Evolutionary conservation across 768 basidiomycete genomes (phyloP).

Genomic region (Pisolithus microcarpus): DNA sequence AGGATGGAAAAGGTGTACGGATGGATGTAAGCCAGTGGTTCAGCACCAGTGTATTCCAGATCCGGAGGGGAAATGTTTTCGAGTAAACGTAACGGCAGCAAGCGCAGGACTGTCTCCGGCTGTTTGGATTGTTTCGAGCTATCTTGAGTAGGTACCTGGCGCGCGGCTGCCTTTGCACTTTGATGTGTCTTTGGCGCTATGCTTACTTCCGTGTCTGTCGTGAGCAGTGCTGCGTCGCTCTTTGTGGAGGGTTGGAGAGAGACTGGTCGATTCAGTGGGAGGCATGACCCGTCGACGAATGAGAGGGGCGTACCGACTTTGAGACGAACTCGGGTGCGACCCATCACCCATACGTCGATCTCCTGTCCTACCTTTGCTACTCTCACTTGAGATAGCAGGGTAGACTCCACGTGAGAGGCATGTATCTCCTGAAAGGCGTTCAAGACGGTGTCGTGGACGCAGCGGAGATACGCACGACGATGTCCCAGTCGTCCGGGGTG

Average conservation of each 20-base stretch:
- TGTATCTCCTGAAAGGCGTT: constrained; percentile 68
- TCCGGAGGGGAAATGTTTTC: constrained; percentile 19
- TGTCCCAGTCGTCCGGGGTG: constrained; percentile 95
- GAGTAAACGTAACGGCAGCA: constrained; percentile 42
- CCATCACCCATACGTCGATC: constrained; percentile 90
- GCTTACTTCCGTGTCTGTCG: constrained; percentile 83
- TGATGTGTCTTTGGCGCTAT: constrained; percentile 67
- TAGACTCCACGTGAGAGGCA: constrained; percentile 88
- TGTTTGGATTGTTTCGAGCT: constrained; percentile 11
- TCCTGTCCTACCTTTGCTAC: constrained; percentile 80
- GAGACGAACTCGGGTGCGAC: constrained; percentile 76
- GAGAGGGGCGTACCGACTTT: constrained; percentile 59
- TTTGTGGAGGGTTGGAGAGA: constrained; percentile 56
- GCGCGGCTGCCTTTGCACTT: constrained; percentile 9
- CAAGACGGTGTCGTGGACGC: not conserved
- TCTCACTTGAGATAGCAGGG: constrained; percentile 86
- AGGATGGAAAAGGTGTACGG: constrained; percentile 22
- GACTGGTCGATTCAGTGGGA: constrained; percentile 31
- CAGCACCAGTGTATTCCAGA: too few species aligned
- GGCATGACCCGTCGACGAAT: not conserved
- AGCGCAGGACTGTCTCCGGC: constrained; percentile 37
- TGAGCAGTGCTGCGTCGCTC: constrained; percentile 61
- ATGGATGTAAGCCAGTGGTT: constrained; percentile 23
- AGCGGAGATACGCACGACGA: constrained; percentile 55
- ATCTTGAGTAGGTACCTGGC: constrained; percentile 2